Base-by-base conservation (phyloP, 306 rosid genomes). In the Herpetospermum pedunculosum region DNA sequence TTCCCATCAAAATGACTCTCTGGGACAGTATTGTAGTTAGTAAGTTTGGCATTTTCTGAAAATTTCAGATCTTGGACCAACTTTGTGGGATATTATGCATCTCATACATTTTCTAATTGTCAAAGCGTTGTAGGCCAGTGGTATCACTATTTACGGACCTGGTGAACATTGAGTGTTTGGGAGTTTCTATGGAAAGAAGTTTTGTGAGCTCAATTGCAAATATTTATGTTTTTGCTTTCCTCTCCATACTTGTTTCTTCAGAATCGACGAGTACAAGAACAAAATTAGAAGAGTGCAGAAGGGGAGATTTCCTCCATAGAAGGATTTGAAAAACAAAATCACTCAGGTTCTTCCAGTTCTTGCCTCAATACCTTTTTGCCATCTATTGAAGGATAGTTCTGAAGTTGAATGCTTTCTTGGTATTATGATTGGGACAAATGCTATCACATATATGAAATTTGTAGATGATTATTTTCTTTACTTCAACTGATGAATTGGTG, bases 261-360 rank as follows among this genome's bases (percentile, higher is more conserved):
- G 96, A 85, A 68, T 89, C 46, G 94, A 94, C 73, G 97, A 89
- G 29, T 79, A 85, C 81, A 89, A 81, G 75, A 97, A 91, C 79
- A 91, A 79, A 80, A 84, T 91, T 81, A 88, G 87, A 84, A 89
- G 83, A 75, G 96, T 84, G 70, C 87, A 91, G 52, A 91, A 88
- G 75, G 98, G 97, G 72, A 89, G 97, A 83, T 77, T 94, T 73
- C 98, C 98, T 83, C 75, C 75, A 11, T 97, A 91, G 75, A 91
- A 91, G 84, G 98, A 94, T 75, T 71, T 94, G 86, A 91, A 86
- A 81, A 88, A 72, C 77, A 97, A 94, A 85, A 80, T 94, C 67
- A 75, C 83, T 81, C 83, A 89, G 97, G 98, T 93, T 81, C 54
- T 85, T 80, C 46, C 25, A 26, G 55, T 85, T 79, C 46, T 30